Percentiles rank a stretch among this genome's conserved stretches.
Conservation (phyloP, 2,329 filamentous ascomycete genomes). For the Didymella keratinophila region DNA sequence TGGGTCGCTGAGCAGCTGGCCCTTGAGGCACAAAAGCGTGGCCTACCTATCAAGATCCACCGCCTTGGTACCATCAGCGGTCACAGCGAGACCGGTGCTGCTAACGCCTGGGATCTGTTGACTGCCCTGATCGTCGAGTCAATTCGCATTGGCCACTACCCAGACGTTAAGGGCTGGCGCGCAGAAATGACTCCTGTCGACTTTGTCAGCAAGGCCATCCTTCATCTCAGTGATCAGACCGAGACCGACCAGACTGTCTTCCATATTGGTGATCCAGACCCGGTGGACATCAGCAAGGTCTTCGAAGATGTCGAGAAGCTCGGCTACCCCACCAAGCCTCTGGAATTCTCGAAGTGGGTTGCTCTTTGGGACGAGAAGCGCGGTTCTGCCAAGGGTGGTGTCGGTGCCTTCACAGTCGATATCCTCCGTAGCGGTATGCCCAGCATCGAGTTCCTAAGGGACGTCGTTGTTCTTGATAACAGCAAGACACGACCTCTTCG, state of each 20-base stretch:
- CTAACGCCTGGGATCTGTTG: conserved; percentile 80
- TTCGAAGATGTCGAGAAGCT: conserved; percentile 71
- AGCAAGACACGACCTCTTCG: conserved; percentile 69
- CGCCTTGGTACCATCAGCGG: conserved; percentile 81
- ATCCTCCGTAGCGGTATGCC: conserved; percentile 85
- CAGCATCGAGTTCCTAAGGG: conserved; percentile 72
- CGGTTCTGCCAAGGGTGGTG: conserved; percentile 68
- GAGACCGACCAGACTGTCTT: conserved; percentile 71
- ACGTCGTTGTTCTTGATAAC: conserved; percentile 77
- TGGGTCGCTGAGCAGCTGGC: conserved; percentile 83
- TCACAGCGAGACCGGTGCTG: conserved; percentile 76
- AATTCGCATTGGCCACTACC: conserved; percentile 73
- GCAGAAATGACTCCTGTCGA: conserved; percentile 87
- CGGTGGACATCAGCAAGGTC: conserved; percentile 70
- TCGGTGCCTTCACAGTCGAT: conserved; percentile 78
- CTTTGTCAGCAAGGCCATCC: conserved; percentile 77
- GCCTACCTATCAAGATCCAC: conserved; percentile 74
- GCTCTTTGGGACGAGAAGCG: conserved; percentile 75
- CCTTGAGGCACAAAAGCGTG: conserved; percentile 71
- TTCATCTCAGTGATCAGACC: conserved; percentile 71
- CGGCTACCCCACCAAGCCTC: conserved; percentile 72
- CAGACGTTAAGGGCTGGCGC: conserved; percentile 76
- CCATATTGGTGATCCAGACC: conserved; percentile 76
- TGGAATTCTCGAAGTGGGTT: conserved; percentile 78
- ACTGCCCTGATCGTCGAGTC: conserved; percentile 81